These are phyloP conservation scores for Penicillium bovifimosum DNA, from an alignment of 495 filamentous ascomycete species.

Conservation along the genomic window DNA sequence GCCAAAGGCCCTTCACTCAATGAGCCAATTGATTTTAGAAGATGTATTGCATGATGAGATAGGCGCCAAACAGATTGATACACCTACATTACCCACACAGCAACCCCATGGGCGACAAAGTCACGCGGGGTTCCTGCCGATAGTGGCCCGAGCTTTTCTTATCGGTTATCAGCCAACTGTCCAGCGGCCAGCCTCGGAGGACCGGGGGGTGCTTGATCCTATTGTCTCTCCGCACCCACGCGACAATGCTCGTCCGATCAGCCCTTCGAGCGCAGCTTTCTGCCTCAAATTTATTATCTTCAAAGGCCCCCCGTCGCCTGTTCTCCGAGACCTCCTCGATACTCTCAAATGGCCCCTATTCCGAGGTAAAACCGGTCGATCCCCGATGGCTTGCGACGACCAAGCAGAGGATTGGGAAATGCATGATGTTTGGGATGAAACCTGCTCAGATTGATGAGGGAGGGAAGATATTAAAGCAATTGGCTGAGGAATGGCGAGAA, in stretches of 20 bases:
- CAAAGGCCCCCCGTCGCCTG: constrained; percentile 7
- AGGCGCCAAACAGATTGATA: too few species aligned
- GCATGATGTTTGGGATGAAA: constrained; percentile 72
- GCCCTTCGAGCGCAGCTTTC: constrained; percentile 17
- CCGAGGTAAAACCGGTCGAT: constrained; percentile 24
- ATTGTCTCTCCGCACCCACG: constrained; percentile 4
- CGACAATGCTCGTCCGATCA: constrained; percentile 18
- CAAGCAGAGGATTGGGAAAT: constrained; percentile 70
- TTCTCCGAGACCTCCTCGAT: constrained; percentile 23
- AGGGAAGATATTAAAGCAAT: constrained; percentile 51
- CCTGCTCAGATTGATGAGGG: constrained; percentile 56
- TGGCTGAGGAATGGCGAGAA: constrained; percentile 72
- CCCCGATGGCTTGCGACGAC: constrained; percentile 73
- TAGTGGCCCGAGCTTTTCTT: constrained; percentile 20
- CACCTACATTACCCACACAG: neutral
- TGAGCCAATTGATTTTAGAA: too few species aligned
- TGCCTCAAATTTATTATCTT: neutral
- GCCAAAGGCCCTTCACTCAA: too few species aligned
- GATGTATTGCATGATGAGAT: too few species aligned
- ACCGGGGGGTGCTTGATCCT: constrained; percentile 1
- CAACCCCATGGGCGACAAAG: neutral
- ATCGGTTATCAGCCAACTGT: constrained; percentile 1
- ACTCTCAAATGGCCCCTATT: constrained; percentile 3
- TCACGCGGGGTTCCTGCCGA: constrained; percentile 23
- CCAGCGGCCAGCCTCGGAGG: neutral